Evolutionary conservation across 164 flowering plant genomes (phyloP), one percentile per base, ranked within the genome.

Genomic region (Vitis rupestris): DNA sequence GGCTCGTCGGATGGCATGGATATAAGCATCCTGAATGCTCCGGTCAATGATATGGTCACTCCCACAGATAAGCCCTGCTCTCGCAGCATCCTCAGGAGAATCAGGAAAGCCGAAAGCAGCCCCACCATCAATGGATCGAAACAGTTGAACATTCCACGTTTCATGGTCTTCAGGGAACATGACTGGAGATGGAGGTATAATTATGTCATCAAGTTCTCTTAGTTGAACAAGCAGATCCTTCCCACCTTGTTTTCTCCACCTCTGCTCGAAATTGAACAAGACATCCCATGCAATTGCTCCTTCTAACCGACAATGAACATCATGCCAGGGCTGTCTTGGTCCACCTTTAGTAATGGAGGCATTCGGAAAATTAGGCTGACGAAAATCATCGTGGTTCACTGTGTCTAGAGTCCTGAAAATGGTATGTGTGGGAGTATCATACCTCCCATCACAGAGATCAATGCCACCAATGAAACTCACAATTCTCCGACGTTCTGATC

Each of bases 271-370:
- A 69, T 88, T 91, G 76, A 69, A 82, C 50, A 91, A 70, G 10
- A 88, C 97, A 75, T 91, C 97, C 94, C 97, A 89, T 1, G 97
- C 97, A 67, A 81, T 68, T 0, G 88, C 89, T 3, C 97, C 97
- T 79, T 91, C 97, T 9, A 91, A 66, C 48, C 75, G 70, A 75
- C 78, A 83, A 59, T 89, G 97, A n/a, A 91, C 83, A 65, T 91
- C 94, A 64, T 91, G 97, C 97, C 97, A 91, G 10, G 96, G 93
- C 86, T 90, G 86, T 65, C 93, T 77, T 0, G 96, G 94, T 4
- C 97, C 97, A 53, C 97, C 97, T 72, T 83, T 91, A 1, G 75
- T 59, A 53, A 88, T 82, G 4, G 91, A 74, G 17, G 88, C 78
- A 50, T 83, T 88, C 1, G 76, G 19, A 50, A 84, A 84, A 61